Percentiles rank a stretch among this genome's conserved stretches.
Evolutionary conservation across 495 filamentous ascomycete species (phyloP).

Genomic region (Aspergillus egyptiacus): DNA sequence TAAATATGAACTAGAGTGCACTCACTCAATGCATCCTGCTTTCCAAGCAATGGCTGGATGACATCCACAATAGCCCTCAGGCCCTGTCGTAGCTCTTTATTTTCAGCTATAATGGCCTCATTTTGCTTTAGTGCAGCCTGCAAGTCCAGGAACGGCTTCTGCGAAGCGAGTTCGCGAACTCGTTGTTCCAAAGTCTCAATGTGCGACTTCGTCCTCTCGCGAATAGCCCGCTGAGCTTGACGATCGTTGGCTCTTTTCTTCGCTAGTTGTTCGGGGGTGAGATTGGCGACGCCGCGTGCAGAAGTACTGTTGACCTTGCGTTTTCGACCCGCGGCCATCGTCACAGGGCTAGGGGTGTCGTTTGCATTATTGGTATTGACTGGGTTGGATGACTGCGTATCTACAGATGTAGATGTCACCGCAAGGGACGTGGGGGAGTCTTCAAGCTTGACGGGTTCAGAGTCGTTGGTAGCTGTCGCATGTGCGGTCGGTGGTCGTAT

Average conservation of each 20-base stretch:
- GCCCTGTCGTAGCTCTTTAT: constrained; percentile 58
- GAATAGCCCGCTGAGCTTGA: constrained; percentile 80
- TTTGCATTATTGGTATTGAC: constrained; percentile 7
- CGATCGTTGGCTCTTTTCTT: constrained; percentile 86
- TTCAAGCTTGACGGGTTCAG: constrained; percentile 27
- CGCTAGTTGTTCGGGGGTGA: constrained; percentile 65
- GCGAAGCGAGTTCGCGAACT: constrained; percentile 63
- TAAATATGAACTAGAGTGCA: neutral
- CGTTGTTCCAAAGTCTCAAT: constrained; percentile 70
- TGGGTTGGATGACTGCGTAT: constrained; percentile 17
- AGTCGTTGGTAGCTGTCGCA: constrained; percentile 7
- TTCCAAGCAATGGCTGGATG: constrained; percentile 55
- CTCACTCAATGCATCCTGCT: constrained; percentile 27
- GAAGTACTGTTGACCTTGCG: constrained; percentile 47
- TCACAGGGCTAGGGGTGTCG: constrained; percentile 17
- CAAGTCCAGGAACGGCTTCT: constrained; percentile 74
- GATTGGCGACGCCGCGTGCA: constrained; percentile 64
- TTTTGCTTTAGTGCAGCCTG: constrained; percentile 63
- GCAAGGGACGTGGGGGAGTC: constrained; percentile 29
- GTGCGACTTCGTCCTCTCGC: constrained; percentile 73
- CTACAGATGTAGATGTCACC: constrained; percentile 22
- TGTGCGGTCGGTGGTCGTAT: constrained; percentile 7
- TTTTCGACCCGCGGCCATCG: constrained; percentile 36
- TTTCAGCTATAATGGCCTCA: constrained; percentile 63
- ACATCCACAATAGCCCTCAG: constrained; percentile 55